These are phyloP conservation scores for Aureobasidium sp. DNA, from an alignment of 2,329 filamentous ascomycete genomes.

Conservation along the genomic window DNA sequence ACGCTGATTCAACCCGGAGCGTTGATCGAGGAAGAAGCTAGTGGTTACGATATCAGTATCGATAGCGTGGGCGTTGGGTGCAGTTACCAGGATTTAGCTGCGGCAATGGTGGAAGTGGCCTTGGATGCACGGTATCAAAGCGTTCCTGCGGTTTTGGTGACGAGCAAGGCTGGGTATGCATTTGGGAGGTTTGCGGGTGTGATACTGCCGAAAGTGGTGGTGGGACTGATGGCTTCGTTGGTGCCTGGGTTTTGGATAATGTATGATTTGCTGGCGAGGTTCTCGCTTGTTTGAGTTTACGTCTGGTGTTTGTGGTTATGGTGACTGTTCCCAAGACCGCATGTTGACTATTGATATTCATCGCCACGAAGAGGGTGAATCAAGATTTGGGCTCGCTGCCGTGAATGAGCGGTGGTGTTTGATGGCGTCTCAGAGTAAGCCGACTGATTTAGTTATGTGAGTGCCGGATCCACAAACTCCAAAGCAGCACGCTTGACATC, in stretches of 20 bases:
- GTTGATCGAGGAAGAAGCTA: background rate
- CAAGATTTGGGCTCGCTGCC: no score
- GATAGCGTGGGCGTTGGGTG: background rate
- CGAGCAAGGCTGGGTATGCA: background rate
- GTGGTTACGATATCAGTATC: background rate
- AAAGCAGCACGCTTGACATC: constrained; percentile 1
- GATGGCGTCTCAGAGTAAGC: no score
- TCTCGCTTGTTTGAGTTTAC: no score
- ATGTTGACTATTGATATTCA: no score
- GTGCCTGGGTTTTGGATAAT: background rate
- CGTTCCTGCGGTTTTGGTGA: background rate
- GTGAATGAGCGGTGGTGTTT: no score
- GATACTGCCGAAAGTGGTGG: background rate
- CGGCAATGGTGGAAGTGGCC: background rate
- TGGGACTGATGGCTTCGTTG: background rate
- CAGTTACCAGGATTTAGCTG: background rate
- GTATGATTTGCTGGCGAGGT: background rate
- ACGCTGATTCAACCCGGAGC: background rate
- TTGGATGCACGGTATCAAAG: background rate
- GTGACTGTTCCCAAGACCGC: no score
- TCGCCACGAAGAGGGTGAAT: no score
- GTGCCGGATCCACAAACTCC: background rate
- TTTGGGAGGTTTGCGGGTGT: background rate
- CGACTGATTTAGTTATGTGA: no score
- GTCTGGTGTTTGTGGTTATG: no score